These are phyloP conservation scores for Talaromyces borbonicus DNA, from an alignment of 495 filamentous ascomycete genomes.

Conservation along the genomic window DNA sequence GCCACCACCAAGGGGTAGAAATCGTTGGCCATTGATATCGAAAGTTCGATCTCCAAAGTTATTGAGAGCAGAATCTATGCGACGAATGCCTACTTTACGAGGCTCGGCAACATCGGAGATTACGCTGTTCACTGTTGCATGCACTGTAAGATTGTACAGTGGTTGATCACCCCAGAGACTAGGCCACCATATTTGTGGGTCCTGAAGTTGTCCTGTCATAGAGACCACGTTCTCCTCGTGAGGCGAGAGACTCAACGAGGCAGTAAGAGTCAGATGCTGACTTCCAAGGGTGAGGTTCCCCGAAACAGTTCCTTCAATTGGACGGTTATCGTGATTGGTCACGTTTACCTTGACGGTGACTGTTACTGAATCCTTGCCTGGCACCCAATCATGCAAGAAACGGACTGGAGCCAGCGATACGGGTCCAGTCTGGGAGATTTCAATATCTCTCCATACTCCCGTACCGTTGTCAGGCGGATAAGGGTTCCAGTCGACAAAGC, in stretches of 20 bases:
- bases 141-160: conserved; percentile 47
- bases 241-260: conserved; percentile 27
- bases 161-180: conserved; percentile 65
- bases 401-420: conserved; percentile 40
- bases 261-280: conserved; percentile 13
- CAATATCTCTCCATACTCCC: conserved; percentile 54
- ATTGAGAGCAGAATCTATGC: conserved; percentile 42
- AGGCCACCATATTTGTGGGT: conserved; percentile 70
- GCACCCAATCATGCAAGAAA: conserved; percentile 34
- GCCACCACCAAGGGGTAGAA: conserved; percentile 51
- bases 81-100: conserved; percentile 45
- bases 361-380: conserved; percentile 17
- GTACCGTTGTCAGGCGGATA: conserved; percentile 49
- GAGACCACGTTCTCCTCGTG: conserved; percentile 28
- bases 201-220: conserved; percentile 28
- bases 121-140: conserved; percentile 19
- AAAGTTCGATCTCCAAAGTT: conserved; percentile 45
- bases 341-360: conserved; percentile 38
- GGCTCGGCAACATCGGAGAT: conserved; percentile 33
- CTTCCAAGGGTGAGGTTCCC: conserved; percentile 26
- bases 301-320: conserved; percentile 25
- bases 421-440: conserved; percentile 46
- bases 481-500: conserved; percentile 60
- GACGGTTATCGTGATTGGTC: conserved; percentile 35
- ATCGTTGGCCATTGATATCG: conserved; percentile 43